phyloP scores from a whole-genome alignment of 768 basidiomycete genomes.

The Tulasnella sp. region DNA sequence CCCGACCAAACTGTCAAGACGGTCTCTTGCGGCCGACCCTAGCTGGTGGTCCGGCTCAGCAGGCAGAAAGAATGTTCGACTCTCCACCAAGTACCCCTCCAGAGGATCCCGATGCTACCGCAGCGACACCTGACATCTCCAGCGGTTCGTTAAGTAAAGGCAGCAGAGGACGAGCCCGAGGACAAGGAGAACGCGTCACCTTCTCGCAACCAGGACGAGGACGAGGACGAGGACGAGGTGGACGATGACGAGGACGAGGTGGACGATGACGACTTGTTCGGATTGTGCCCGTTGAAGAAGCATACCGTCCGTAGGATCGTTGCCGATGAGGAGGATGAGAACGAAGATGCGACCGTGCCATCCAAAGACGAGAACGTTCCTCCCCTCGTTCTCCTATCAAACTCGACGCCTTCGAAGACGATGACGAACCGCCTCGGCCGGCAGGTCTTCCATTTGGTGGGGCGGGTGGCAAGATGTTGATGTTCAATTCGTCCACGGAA shows the following conservation, averaged over 20 bases:
- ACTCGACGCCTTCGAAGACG: constrained; percentile 4
- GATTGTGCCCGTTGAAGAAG: neutral
- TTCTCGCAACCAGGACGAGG: constrained; percentile 24
- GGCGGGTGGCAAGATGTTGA: neutral
- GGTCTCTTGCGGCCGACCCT: neutral
- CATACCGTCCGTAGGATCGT: neutral
- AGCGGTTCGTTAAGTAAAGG: neutral
- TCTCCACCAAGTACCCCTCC: constrained; percentile 2
- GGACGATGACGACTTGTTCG: constrained; percentile 6
- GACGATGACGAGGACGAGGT: neutral
- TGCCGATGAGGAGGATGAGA: constrained; percentile 7
- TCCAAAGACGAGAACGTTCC: constrained; percentile 2
- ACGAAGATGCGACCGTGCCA: neutral
- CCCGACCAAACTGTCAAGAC: neutral
- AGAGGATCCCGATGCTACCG: neutral
- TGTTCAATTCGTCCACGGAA: constrained; percentile 4
- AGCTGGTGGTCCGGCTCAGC: neutral
- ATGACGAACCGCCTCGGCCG: neutral
- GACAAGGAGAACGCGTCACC: constrained; percentile 34
- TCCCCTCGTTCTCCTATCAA: neutral
- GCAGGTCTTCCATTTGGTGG: constrained; percentile 8
- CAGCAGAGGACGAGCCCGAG: constrained; percentile 28
- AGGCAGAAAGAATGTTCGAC: neutral
- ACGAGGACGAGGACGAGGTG: too few species aligned
- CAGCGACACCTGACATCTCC: neutral